Conservation (phyloP, 2,329 filamentous ascomycete genomes). For the Peltaster fructicola region DNA sequence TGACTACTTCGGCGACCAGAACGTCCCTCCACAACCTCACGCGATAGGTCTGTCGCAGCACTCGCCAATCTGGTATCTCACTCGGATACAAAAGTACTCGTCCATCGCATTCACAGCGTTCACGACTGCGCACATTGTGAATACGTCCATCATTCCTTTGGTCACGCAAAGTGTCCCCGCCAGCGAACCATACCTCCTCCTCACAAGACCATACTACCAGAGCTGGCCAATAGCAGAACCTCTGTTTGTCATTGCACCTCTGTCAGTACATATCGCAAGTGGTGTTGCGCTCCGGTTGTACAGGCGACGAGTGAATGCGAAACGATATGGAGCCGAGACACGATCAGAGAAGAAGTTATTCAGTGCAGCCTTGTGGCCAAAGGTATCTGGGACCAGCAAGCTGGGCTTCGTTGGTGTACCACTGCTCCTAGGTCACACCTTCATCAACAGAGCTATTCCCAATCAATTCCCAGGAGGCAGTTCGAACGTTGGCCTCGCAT, state of each 20-base stretch:
- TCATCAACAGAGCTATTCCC: constrained; percentile 61
- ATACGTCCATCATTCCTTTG: constrained; percentile 66
- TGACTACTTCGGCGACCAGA: constrained; percentile 31
- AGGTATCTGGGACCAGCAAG: constrained; percentile 48
- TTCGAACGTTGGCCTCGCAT: constrained; percentile 69
- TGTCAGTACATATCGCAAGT: constrained; percentile 57
- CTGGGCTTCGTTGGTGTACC: constrained; percentile 55
- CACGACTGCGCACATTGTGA: constrained; percentile 58
- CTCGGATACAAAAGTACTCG: constrained; percentile 70
- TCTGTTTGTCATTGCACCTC: constrained; percentile 56
- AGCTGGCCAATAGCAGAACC: constrained; percentile 57
- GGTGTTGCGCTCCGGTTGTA: constrained; percentile 63
- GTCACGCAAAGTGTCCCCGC: constrained; percentile 52
- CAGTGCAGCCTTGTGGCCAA: constrained; percentile 42
- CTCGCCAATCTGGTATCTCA: constrained; percentile 58
- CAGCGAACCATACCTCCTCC: constrained; percentile 72
- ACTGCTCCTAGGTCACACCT: constrained; percentile 52
- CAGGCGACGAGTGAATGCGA: constrained; percentile 51
- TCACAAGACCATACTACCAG: constrained; percentile 85
- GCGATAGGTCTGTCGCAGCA: constrained; percentile 45
- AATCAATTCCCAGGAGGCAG: constrained; percentile 64
- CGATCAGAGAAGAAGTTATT: constrained; percentile 27
- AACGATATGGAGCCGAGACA: constrained; percentile 56
- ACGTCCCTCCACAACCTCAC: constrained; percentile 15
- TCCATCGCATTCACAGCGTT: constrained; percentile 71